phyloP scores from a whole-genome alignment of 2,329 filamentous ascomycete genomes.

The Xylogone sp. region DNA sequence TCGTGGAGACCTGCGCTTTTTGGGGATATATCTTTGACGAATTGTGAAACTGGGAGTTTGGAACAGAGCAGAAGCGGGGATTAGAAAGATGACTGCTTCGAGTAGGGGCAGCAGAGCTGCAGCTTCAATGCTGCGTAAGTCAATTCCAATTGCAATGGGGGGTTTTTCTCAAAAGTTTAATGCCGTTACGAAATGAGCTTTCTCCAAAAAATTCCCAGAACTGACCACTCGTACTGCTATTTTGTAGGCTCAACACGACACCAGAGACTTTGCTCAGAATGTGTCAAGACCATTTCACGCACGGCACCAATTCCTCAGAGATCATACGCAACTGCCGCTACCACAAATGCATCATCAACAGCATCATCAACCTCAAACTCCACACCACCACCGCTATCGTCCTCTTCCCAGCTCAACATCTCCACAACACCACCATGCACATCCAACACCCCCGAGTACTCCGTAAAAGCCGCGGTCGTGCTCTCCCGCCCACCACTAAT shows the following conservation, averaged over 20 bases:
- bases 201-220: neutral
- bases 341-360: slow-evolving; percentile 17
- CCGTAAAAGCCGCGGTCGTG: slow-evolving; percentile 65
- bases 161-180: neutral
- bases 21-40: neutral
- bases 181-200: too few relatives aligned
- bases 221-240: neutral
- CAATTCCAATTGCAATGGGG: slow-evolving; percentile 1
- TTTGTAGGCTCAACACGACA: slow-evolving; percentile 20
- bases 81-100: slow-evolving; percentile 45
- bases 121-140: slow-evolving; percentile 48
- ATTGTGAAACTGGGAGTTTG: neutral
- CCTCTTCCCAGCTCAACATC: slow-evolving; percentile 17
- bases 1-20: neutral
- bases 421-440: slow-evolving; percentile 17
- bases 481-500: slow-evolving; percentile 85
- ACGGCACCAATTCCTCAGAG: slow-evolving; percentile 9
- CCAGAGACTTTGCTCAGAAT: slow-evolving; percentile 20
- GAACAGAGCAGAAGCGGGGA: neutral
- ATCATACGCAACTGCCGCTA: slow-evolving; percentile 24
- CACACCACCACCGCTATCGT: slow-evolving; percentile 32
- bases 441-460: slow-evolving; percentile 29
- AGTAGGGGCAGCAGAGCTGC: slow-evolving; percentile 52
- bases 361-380: slow-evolving; percentile 9
- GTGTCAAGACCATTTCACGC: slow-evolving; percentile 17